Conservation (phyloP, 495 filamentous ascomycete genomes). For the Podospora comata region DNA sequence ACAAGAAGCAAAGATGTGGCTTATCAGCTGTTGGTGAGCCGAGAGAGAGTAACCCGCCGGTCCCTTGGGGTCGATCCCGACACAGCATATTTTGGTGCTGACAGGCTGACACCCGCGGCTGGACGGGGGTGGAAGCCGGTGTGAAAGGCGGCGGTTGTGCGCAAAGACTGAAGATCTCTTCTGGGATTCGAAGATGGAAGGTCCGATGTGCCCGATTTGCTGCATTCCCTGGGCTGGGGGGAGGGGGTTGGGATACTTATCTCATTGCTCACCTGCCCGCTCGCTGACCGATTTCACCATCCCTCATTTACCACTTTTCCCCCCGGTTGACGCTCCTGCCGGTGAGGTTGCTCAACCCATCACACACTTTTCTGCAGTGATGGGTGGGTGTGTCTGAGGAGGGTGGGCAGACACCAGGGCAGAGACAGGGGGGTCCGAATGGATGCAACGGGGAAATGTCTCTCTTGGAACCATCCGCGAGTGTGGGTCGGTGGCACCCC, state of each 20-base stretch:
- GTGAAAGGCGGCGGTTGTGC: neutral
- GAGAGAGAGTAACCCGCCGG: neutral
- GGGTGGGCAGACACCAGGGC: neutral
- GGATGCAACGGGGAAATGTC: constrained; percentile 8
- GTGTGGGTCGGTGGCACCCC: constrained; percentile 3
- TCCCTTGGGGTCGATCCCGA: neutral
- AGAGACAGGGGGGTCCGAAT: neutral
- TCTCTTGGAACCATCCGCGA: constrained; percentile 5
- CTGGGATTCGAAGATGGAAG: neutral
- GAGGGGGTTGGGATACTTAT: neutral
- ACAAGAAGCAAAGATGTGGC: neutral
- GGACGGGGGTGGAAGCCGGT: neutral
- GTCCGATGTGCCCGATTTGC: neutral
- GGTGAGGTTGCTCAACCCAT: neutral
- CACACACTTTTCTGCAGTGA: neutral
- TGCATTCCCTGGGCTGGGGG: no score
- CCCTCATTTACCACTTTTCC: no score
- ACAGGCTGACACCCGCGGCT: neutral
- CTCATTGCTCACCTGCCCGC: neutral
- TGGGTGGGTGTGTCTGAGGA: neutral
- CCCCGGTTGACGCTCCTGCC: no score
- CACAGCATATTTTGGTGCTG: neutral
- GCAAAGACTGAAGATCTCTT: neutral
- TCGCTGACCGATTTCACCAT: neutral
- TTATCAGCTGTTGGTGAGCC: neutral